Conservation (phyloP, 495 filamentous ascomycete genomes). For the Polyplosphaeria fusca region DNA sequence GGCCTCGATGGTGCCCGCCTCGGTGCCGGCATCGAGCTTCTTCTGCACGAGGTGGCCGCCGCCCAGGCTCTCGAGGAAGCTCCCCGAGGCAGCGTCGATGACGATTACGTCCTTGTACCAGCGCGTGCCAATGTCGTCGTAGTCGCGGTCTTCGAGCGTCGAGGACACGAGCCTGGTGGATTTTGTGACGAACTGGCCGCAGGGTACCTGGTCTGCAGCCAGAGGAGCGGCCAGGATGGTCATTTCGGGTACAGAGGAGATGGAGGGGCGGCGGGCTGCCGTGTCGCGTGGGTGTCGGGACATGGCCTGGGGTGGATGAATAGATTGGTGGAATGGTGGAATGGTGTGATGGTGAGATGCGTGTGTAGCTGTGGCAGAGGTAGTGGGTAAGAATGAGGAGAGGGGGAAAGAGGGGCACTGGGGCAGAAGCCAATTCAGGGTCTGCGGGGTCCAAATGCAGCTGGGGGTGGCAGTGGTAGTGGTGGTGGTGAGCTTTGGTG, state of each 20-base stretch:
- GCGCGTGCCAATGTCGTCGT: slow-evolving; percentile 23
- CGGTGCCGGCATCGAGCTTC: neutral
- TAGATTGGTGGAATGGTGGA: no score
- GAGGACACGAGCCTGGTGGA: slow-evolving; percentile 9
- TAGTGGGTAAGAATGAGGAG: neutral
- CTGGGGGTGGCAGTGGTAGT: neutral
- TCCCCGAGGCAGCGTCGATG: neutral
- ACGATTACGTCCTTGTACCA: slow-evolving; percentile 30
- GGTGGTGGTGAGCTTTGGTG: neutral
- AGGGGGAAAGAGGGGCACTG: neutral
- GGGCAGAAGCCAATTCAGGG: neutral
- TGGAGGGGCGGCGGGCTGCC: neutral
- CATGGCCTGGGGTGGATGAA: no score
- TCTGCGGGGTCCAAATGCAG: neutral
- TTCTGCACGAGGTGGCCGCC: slow-evolving; percentile 5
- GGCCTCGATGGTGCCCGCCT: slow-evolving; percentile 23
- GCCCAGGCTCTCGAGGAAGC: slow-evolving; percentile 12
- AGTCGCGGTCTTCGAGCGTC: slow-evolving; percentile 20
- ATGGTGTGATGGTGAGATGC: neutral
- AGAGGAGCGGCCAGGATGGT: slow-evolving; percentile 16
- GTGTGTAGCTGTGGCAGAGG: neutral
- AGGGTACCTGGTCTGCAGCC: slow-evolving; percentile 2
- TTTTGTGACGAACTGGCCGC: slow-evolving; percentile 23
- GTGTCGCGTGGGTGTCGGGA: neutral
- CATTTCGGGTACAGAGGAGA: slow-evolving; percentile 2